Base-by-base conservation (phyloP, 352 stramenopile species). In the Peronospora destructor region DNA sequence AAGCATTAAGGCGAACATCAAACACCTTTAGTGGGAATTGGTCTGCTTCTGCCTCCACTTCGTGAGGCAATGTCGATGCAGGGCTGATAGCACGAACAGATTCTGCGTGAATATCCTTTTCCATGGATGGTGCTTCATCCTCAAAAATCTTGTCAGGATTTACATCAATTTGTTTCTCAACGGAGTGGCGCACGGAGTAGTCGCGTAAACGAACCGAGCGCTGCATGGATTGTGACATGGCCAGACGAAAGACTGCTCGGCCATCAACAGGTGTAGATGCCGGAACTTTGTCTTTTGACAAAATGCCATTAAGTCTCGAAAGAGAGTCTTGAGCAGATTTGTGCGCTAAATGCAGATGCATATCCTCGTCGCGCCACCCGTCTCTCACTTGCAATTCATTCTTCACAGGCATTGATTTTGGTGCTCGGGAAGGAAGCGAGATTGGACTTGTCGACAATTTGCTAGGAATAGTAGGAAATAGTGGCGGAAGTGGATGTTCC, bases 111-210 rank as follows among this genome's bases (percentile, higher is more conserved):
- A 34, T 30, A 42, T 49, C 17, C 14, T 58, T 55, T 42, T 53
- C 32, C 33, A 54, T 53, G 7, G n/a, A 33, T 44, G 46, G 19
- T 12, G 48, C 17, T 53, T 66, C 35, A 40, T 82, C 74, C 56
- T 75, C 55, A 50, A 89, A 89, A 47, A 89, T 89, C 19, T 54
- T 68, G 56, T 89, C 73, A 12, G 64, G 73, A 25, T 89, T 80
- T 25, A 88, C 54, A 2, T 84, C 63, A n/a, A 72, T 51, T 16
- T 63, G 40, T 12, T 73, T 61, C 13, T 74, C 62, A 3, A 35
- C 34, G 1, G 53, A 28, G 10, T 45, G 50, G 8, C 65, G 71
- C 13, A 77, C 58, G 23, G 73, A 85, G 44, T 86, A 86, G 37
- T 87, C 71, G 7, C 77, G 73, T 25, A 66, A 63, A 23, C 73